Base-by-base conservation (phyloP, 176 grass and related monocot species). In the Guadua angustifolia region DNA sequence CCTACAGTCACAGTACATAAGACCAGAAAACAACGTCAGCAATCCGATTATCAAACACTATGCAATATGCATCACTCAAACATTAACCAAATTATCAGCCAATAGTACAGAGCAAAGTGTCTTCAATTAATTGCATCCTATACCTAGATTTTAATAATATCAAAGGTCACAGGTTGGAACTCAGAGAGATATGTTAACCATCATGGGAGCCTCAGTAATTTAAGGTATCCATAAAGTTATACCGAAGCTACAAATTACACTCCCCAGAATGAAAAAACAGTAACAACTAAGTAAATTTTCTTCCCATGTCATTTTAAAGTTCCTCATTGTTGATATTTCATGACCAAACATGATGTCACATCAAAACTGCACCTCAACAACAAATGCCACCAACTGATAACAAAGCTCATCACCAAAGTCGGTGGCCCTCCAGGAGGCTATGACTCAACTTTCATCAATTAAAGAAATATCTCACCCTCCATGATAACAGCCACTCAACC, bases 321-420 rank as follows among this genome's bases (percentile, higher is more conserved):
- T 53, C 7, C 25, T 18, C 52, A 46, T 3, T 70, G 33, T 40
- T 70, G 42, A 36, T 55, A 70, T 44, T 68, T 56, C 61, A 76
- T 70, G 5, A 13, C 24, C 18, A 85, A 69, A 81, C 25, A 42
- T 63, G 52, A 80, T 55, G 43, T 24, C 22, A 14, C 51, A 55
- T 52, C 35, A 77, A 86, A 43, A 55, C 16, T 39, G n/a, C 79
- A 78, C 39, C 58, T 66, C 16, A 89, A 58, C 81, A 79, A 84
- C 66, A 83, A 79, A 61, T 83, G n/a, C 58, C 67, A 68, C 58
- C 63, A 32, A 33, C 39, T 32, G 16, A 84, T 70, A 21, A 81
- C 35, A 70, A 70, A 42, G 18, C 9, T 40, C 36, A 69, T 76
- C 74, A 60, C 22, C 63, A 55, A 43, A 77, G 14, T 36, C 26